Percentiles rank a stretch among this genome's conserved stretches.
Conservation (phyloP, 1,284 basidiomycete species). For the Sanghuangporus baumii region DNA sequence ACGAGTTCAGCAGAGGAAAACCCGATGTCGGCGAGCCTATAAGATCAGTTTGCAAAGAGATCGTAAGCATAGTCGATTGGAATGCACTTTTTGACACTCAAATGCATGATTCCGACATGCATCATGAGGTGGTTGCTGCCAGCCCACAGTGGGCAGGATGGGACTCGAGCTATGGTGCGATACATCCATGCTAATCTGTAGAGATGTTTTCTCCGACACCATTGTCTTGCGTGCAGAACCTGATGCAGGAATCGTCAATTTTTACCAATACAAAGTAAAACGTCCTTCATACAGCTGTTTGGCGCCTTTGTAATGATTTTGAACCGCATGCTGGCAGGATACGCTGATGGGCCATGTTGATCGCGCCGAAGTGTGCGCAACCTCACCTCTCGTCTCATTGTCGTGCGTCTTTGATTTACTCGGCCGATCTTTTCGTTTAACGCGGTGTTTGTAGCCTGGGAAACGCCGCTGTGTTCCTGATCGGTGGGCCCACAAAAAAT, state of each 20-base stretch:
- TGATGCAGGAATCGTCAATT: constrained; percentile 92
- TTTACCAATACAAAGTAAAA: constrained; percentile 68
- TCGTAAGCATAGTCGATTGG: constrained; percentile 68
- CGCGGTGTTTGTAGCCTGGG: constrained; percentile 56
- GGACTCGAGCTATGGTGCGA: constrained; percentile 68
- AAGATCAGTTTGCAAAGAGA: constrained; percentile 51
- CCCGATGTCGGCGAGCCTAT: constrained; percentile 56
- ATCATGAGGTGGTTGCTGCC: constrained; percentile 46
- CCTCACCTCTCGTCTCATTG: constrained; percentile 84
- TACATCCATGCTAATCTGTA: background rate
- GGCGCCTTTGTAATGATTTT: background rate
- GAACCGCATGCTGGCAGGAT: constrained; percentile 44
- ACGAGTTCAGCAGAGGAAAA: constrained; percentile 72
- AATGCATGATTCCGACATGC: constrained; percentile 16
- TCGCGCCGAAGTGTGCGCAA: constrained; percentile 81
- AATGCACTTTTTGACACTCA: constrained; percentile 44
- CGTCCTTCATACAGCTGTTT: background rate
- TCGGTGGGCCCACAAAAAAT: constrained; percentile 78
- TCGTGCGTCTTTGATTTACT: constrained; percentile 53
- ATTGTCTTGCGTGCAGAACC: constrained; percentile 48
- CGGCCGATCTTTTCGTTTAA: background rate
- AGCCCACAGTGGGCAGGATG: constrained; percentile 63
- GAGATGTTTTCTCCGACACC: background rate
- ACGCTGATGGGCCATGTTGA: constrained; percentile 93
- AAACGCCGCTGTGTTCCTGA: constrained; percentile 80